phyloP scores from a whole-genome alignment of 2,329 filamentous ascomycete species.

The Bertia moriformis region DNA sequence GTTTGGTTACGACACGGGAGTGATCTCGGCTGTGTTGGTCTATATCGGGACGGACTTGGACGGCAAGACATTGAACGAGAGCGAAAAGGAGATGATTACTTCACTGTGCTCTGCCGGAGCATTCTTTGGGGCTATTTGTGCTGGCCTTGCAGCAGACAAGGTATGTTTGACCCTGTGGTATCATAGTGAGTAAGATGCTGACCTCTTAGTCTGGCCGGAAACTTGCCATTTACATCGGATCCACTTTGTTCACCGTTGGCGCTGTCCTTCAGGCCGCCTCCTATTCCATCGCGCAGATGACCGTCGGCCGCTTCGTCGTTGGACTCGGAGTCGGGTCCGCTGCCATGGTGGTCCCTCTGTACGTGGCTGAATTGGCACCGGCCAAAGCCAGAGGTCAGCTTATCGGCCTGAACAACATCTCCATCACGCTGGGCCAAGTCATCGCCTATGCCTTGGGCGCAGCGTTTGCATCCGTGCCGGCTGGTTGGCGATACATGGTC shows the following conservation, averaged over 20 bases:
- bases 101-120: neutral
- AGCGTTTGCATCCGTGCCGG: neutral
- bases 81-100: conserved; percentile 27
- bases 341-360: neutral
- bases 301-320: neutral
- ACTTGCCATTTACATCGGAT: neutral
- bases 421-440: neutral
- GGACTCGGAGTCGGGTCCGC: neutral
- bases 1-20: conserved; percentile 27
- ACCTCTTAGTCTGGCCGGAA: neutral
- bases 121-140: neutral
- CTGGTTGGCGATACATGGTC: conserved; percentile 18
- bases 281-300: neutral
- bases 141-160: neutral
- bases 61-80: conserved; percentile 15
- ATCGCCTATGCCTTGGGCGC: neutral
- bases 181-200: neutral
- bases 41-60: conserved; percentile 22
- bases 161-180: neutral
- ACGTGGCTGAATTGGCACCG: neutral
- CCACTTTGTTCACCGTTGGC: neutral
- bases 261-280: neutral
- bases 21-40: conserved; percentile 27
- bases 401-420: neutral
- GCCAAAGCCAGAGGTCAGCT: neutral